Conservation (phyloP, 257 asterid genomes). For the Oldenlandia corymbosa region DNA sequence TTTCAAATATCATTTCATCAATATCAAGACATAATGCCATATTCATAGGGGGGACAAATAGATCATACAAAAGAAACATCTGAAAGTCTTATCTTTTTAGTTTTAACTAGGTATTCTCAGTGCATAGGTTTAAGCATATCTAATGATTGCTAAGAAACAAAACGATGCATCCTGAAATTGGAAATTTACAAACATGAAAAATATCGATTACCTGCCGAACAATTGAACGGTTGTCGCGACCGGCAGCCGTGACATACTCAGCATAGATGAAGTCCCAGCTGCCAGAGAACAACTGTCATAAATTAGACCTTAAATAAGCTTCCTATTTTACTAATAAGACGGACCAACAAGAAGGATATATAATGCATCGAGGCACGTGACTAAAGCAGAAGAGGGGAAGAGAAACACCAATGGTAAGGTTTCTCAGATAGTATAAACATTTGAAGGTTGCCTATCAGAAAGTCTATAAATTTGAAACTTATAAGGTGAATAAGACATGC, state of each 20-base stretch:
- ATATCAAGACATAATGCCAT: neutral
- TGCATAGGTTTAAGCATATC: no score
- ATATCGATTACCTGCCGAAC: slow-evolving; percentile 54
- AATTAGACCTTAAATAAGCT: neutral
- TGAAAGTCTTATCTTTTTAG: no score
- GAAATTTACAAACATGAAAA: neutral
- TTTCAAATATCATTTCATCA: neutral
- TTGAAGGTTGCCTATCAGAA: neutral
- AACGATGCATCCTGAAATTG: no score
- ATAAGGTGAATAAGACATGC: neutral
- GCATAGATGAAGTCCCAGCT: slow-evolving; percentile 84
- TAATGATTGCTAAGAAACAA: no score
- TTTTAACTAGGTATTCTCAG: no score
- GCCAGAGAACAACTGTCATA: slow-evolving; percentile 14
- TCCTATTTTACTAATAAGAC: neutral
- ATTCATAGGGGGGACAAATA: neutral
- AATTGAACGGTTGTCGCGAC: slow-evolving; percentile 40
- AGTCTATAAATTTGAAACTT: neutral
- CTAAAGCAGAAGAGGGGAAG: neutral
- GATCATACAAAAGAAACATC: neutral
- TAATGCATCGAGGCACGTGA: neutral
- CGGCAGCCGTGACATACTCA: slow-evolving; percentile 57
- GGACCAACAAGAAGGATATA: neutral
- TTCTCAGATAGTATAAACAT: neutral
- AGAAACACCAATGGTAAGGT: neutral